Evolutionary conservation across 1,284 basidiomycete species (phyloP).

Genomic region (Stereum hirsutum): DNA sequence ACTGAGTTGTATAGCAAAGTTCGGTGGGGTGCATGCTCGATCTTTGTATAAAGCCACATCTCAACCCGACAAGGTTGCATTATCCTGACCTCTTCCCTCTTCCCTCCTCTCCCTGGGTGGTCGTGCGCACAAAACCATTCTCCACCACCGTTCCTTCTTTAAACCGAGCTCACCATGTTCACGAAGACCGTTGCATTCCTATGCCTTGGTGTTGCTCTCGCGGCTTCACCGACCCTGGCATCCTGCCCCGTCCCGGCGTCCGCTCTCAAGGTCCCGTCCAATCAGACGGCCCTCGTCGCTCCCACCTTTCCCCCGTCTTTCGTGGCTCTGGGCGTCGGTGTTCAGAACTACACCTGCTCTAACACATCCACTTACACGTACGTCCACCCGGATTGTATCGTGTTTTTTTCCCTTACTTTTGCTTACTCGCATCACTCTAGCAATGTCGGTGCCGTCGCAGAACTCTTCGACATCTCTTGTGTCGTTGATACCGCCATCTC

Average conservation of each 20-base stretch:
- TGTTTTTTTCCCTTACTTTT: background rate
- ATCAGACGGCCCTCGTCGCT: conserved; percentile 8
- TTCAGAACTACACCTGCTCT: conserved; percentile 27
- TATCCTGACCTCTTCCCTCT: too few species aligned
- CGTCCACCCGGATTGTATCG: conserved; percentile 2
- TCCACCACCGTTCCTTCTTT: too few species aligned
- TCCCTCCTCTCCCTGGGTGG: too few species aligned
- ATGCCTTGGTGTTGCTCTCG: too few species aligned
- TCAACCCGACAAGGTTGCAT: too few species aligned
- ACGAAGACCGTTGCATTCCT: too few species aligned
- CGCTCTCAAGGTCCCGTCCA: conserved; percentile 5
- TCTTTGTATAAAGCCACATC: too few species aligned
- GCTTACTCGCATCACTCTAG: conserved; percentile 10
- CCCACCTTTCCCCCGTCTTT: conserved; percentile 9
- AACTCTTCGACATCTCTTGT: conserved; percentile 32
- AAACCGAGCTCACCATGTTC: too few species aligned
- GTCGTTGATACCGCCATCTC: conserved; percentile 13
- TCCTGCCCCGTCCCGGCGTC: background rate
- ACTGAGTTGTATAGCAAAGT: too few species aligned
- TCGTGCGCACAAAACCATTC: too few species aligned
- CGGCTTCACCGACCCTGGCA: too few species aligned
- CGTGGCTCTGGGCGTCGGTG: conserved; percentile 21
- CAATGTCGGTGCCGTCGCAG: conserved; percentile 23
- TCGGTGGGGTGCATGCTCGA: too few species aligned
- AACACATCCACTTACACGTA: conserved; percentile 20